phyloP scores from a whole-genome alignment of 805 yeast species.

The Candida bentonensis region DNA sequence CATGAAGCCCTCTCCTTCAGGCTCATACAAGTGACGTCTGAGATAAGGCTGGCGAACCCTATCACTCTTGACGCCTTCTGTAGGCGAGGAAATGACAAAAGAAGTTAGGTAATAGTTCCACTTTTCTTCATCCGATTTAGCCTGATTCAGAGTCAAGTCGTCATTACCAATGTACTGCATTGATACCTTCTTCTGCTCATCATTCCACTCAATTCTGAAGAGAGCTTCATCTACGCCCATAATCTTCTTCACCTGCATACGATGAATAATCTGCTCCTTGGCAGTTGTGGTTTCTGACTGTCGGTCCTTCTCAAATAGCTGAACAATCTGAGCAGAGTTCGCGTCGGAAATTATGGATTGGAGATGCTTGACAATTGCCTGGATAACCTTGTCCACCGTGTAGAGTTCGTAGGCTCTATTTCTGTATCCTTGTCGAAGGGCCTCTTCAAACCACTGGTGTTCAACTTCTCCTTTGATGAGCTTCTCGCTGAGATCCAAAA shows the following conservation, averaged over 20 bases:
- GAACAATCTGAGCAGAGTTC: conserved; percentile 66
- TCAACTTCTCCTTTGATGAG: conserved; percentile 83
- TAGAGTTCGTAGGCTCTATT: conserved; percentile 86
- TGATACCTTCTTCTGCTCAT: conserved; percentile 34
- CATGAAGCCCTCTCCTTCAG: conserved; percentile 14
- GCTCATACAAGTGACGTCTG: conserved; percentile 27
- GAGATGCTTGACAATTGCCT: conserved; percentile 69
- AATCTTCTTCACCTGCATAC: conserved; percentile 71
- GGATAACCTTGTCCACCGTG: conserved; percentile 86
- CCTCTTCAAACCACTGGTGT: conserved; percentile 89
- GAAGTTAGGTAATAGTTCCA: conserved; percentile 93
- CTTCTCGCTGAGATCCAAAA: conserved; percentile 58
- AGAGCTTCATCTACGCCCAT: conserved; percentile 82
- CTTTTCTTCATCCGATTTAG: conserved; percentile 54
- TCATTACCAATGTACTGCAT: conserved; percentile 80
- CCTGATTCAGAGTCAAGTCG: conserved; percentile 71
- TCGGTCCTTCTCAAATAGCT: conserved; percentile 74
- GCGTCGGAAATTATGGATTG: conserved; percentile 71
- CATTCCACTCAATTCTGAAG: conserved; percentile 73
- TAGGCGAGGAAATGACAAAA: conserved; percentile 87
- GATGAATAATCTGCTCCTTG: conserved; percentile 76
- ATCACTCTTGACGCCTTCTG: conserved; percentile 82
- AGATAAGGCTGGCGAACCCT: conserved; percentile 69
- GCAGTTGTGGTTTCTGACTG: conserved; percentile 50
- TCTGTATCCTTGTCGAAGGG: conserved; percentile 86